Evolutionary conservation across 2,329 filamentous ascomycete species (phyloP).

Genomic region (Thielaviopsis euricoi): DNA sequence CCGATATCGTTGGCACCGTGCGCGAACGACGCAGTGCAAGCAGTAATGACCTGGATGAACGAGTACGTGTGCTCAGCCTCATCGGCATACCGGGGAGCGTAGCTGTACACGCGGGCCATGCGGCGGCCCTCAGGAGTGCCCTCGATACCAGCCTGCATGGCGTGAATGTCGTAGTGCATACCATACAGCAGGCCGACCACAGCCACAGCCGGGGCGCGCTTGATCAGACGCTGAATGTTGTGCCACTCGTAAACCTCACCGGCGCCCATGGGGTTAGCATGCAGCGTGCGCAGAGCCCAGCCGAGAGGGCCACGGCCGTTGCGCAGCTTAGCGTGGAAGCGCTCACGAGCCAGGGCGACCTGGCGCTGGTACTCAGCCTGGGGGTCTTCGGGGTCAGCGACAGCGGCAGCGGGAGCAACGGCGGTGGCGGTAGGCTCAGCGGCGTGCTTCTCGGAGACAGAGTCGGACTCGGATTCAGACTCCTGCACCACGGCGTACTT

Average conservation of each 20-base stretch:
- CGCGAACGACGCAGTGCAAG: slow-evolving; percentile 56
- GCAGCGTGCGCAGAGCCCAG: slow-evolving; percentile 67
- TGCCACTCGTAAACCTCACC: slow-evolving; percentile 58
- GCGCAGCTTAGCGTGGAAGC: slow-evolving; percentile 41
- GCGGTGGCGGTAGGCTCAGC: too few relatives aligned
- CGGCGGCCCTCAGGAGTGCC: slow-evolving; percentile 59
- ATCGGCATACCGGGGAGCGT: slow-evolving; percentile 49
- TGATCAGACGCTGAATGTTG: slow-evolving; percentile 47
- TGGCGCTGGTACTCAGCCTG: slow-evolving; percentile 18
- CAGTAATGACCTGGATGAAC: slow-evolving; percentile 49
- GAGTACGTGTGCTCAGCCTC: slow-evolving; percentile 55
- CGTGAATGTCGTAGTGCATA: slow-evolving; percentile 67
- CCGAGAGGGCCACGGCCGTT: slow-evolving; percentile 49
- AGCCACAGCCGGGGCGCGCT: slow-evolving; percentile 53
- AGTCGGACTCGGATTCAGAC: slow-evolving; percentile 13
- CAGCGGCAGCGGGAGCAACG: too few relatives aligned
- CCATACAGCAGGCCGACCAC: slow-evolving; percentile 52
- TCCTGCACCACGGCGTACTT: slow-evolving; percentile 61
- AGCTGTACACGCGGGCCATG: slow-evolving; percentile 50
- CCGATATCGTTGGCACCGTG: slow-evolving; percentile 67
- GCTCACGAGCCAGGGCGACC: too few relatives aligned
- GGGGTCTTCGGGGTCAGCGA: slow-evolving; percentile 26
- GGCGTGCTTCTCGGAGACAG: too few relatives aligned
- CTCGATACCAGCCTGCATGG: slow-evolving; percentile 50
- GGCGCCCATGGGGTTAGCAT: slow-evolving; percentile 54